phyloP scores from a whole-genome alignment of 805 yeast genomes.

The Nematodospora valgi region DNA sequence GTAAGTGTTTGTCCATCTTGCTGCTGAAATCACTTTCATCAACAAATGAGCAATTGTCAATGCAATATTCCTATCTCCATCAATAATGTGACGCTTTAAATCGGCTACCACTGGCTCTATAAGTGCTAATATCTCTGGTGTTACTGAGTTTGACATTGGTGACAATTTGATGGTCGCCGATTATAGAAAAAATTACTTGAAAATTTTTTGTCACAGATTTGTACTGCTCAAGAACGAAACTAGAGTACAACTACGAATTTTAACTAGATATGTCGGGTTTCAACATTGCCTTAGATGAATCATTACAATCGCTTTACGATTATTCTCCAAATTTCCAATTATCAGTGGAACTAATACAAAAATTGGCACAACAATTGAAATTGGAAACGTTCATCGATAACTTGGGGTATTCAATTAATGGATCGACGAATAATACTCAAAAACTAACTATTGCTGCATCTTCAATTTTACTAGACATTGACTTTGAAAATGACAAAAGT shows the following conservation, averaged over 20 bases:
- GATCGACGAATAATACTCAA: slow-evolving; percentile 14
- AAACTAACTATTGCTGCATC: slow-evolving; percentile 43
- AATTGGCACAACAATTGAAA: slow-evolving; percentile 36
- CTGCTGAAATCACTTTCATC: slow-evolving; percentile 83
- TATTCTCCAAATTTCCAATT: slow-evolving; percentile 27
- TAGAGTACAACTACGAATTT: too few species aligned
- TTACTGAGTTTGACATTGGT: slow-evolving; percentile 7
- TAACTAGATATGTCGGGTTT: slow-evolving; percentile 16
- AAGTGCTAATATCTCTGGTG: slow-evolving; percentile 32
- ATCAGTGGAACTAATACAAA: slow-evolving; percentile 36
- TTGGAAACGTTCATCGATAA: slow-evolving; percentile 41
- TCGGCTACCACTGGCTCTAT: slow-evolving; percentile 41
- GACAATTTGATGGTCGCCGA: too few species aligned
- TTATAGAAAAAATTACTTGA: too few species aligned
- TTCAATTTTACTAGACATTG: slow-evolving; percentile 37
- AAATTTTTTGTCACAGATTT: too few species aligned
- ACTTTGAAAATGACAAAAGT: slow-evolving; percentile 23
- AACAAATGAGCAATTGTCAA: slow-evolving; percentile 82
- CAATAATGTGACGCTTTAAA: slow-evolving; percentile 79
- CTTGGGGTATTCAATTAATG: slow-evolving; percentile 8
- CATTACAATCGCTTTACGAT: slow-evolving; percentile 27
- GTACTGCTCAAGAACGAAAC: too few species aligned
- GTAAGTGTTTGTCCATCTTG: slow-evolving; percentile 74
- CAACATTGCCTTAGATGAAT: slow-evolving; percentile 18
- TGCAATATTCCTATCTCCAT: slow-evolving; percentile 80